Evolutionary conservation across 106 monocot species (phyloP), one percentile per base, ranked within the genome.

Genomic region (Cymbidium sinense): DNA sequence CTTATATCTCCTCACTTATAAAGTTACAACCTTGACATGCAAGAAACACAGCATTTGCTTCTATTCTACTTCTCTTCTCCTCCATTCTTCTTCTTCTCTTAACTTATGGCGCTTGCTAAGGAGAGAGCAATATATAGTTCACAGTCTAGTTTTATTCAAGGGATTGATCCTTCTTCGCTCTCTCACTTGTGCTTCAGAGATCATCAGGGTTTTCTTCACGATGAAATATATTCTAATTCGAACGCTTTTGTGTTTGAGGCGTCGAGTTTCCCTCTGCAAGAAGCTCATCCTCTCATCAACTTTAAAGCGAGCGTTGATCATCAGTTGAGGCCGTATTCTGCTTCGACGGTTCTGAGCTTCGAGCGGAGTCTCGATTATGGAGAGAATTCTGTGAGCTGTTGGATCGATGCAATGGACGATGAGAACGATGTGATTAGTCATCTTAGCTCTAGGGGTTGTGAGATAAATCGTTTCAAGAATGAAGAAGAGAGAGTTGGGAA

Each of bases 271-370:
- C 44, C 74, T 12, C 12, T 28, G 2, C 74, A 74, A 36, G 71
- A 71, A 37, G 35, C 37, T 47, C 74, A 11, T 28, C 43, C 74
- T 47, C 29, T 37, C 21, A 20, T 39, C 36, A 72, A 39, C 71
- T 72, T 72, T 30, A 72, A 72, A 39, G 17, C 69, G 1, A 18
- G 69, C 11, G 30, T 69, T 33, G 55, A 34, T 7, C 25, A 64
- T 36, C 78, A 69, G 75, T 13, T 11, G 18, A 9, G 12, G 17
- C 55, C 78, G 13, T 80, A 78, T 54, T 79, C 82, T 5, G 75
- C 19, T 6, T 80, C 87, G 36, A 85, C 94, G 4, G 82, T 94
- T 70, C 91, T 96, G 17, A 87, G 88, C 76, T 94, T 98, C 65
- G 92, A 88, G 64, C 91, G 83, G 50, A n/a, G 20, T 35, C 27